Base-by-base conservation (phyloP, 257 asterid genomes). In the Rubia yunnanensis region DNA sequence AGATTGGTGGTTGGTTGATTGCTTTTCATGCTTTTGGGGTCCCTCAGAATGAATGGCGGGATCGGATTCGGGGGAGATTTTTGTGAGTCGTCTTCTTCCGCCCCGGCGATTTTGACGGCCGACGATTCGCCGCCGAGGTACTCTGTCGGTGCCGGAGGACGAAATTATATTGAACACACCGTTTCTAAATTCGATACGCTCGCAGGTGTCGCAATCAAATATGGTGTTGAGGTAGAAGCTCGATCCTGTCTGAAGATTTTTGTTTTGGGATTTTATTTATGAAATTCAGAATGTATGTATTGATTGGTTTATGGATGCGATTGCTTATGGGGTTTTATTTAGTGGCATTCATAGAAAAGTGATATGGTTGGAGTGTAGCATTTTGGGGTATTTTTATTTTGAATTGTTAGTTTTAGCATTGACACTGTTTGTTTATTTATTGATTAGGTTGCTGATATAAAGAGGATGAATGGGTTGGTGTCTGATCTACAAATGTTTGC, bases 401-500 rank as follows among this genome's bases (percentile, higher is more conserved):
- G 36, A 10, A 28, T n/a, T 17, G 15, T 62, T 2, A 7, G 11
- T 48, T 7, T 9, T 14, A 7, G 18, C 24, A 60, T 10, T 34
- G 36, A 32, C 26, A 35, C 26, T 59, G 23, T 31, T 18, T 34
- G 17, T 60, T 24, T 60, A 10, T 76, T 46, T 65, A 50, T 59
- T 71, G 64, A 60, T 22, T 60, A 92, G 98, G 95, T 88, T 75
- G 80, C 88, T 9, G 98, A 92, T 61, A 81, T 92, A 58, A 92
- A 86, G 86, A 92, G 83, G 80, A 67, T 82, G 44, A 88, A 92
- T 72, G 96, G 96, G 17, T 78, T 92, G 81, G 89, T 82, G 55
- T 83, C 95, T 5, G 95, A 92, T 80, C 86, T 85, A 65, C 96
- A 92, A 80, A 92, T 88, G 96, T 92, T 89, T 85, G 98, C 95